Evolutionary conservation across 106 monocot genomes (phyloP).

Genomic region (Acorus gramineus): DNA sequence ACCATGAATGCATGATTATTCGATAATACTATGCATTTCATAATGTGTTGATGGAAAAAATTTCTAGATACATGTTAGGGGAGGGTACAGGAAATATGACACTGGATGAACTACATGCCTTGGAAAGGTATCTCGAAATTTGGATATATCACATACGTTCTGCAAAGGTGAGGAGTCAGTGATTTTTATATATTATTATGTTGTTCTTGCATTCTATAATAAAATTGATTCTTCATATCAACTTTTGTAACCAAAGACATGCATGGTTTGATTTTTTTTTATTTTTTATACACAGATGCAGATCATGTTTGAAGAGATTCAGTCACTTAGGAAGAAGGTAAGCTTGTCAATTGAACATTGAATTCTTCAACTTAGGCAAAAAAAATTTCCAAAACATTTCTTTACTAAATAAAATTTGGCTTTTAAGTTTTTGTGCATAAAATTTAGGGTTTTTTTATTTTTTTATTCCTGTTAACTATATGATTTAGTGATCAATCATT

Average conservation of each 20-base stretch:
- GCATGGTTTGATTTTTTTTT: no score
- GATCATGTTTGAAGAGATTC: constrained; percentile 68
- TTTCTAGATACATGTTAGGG: constrained; percentile 45
- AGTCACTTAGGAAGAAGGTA: constrained; percentile 60
- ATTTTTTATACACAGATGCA: constrained; percentile 45
- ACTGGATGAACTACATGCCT: constrained; percentile 44
- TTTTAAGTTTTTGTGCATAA: no score
- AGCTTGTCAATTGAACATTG: background rate
- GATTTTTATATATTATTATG: no score
- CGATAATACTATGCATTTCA: background rate
- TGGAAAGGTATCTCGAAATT: constrained; percentile 60
- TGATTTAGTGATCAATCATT: no score
- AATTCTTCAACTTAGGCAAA: constrained; percentile 1
- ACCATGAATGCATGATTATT: background rate
- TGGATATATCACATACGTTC: constrained; percentile 59
- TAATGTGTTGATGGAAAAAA: background rate
- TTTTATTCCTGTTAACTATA: no score
- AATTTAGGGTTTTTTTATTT: no score
- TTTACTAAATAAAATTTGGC: no score
- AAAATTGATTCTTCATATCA: no score
- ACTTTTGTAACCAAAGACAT: no score
- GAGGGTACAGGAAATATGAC: constrained; percentile 42
- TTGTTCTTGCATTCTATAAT: no score
- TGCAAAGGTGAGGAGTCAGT: constrained; percentile 26
- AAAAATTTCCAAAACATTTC: no score